A percentile compares a stretch with the other conserved stretches of the same genome.
Conservation (phyloP, 805 yeast genomes). For the Blastobotrys chiropterorum region DNA sequence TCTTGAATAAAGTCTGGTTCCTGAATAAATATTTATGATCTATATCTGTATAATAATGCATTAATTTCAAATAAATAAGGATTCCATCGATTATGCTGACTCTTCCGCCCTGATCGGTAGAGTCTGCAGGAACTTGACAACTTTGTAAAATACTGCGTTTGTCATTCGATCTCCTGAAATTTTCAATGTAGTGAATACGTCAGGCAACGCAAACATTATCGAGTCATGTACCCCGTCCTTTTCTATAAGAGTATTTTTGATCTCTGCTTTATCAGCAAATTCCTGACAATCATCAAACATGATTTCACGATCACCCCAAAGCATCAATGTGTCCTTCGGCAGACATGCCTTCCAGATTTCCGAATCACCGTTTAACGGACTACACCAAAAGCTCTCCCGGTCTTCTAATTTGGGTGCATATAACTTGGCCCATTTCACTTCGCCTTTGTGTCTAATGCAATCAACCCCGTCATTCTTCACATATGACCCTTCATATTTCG, state of each 20-base stretch:
- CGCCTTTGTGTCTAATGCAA: conserved; percentile 5
- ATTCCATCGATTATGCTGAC: too few relatives aligned
- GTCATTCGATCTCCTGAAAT: not conserved
- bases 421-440: conserved; percentile 6
- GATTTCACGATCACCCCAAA: conserved; percentile 11
- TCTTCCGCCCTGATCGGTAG: not conserved
- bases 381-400: conserved; percentile 5
- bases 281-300: conserved; percentile 7
- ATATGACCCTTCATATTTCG: conserved; percentile 12
- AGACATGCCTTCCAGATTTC: conserved; percentile 12
- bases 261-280: not conserved
- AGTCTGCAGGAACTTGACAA: not conserved
- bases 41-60: too few relatives aligned
- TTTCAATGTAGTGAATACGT: not conserved
- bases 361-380: conserved; percentile 7
- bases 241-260: not conserved
- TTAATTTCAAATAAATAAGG: too few relatives aligned
- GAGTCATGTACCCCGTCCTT: conserved; percentile 1
- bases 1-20: too few relatives aligned
- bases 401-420: conserved; percentile 5
- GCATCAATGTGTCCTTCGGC: conserved; percentile 9
- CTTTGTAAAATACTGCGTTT: not conserved
- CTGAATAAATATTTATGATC: too few relatives aligned
- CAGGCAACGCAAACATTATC: not conserved
- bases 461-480: conserved; percentile 3